phyloP scores from a whole-genome alignment of 805 yeast species.

The Candida boidinii region DNA sequence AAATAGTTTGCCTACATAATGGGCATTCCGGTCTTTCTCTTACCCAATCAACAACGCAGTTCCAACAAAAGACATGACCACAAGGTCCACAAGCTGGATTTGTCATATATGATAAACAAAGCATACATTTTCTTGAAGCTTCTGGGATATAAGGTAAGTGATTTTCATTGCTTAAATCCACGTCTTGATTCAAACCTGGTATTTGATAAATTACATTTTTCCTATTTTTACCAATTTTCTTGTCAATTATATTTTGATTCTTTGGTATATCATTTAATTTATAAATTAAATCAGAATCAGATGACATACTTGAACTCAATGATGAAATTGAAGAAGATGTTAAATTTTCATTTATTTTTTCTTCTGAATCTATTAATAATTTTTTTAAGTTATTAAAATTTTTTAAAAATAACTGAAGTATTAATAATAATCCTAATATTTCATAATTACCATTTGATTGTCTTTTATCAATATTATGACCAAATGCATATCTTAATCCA shows the following conservation, averaged over 20 bases:
- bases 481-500: conserved; percentile 74
- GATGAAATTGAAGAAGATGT: background rate
- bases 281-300: conserved; percentile 2
- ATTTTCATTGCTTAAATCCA: conserved; percentile 49
- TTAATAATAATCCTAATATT: conserved; percentile 55
- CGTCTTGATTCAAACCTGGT: conserved; percentile 12
- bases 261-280: conserved; percentile 1
- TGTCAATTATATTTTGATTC: background rate
- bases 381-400: conserved; percentile 23
- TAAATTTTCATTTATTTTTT: too few relatives aligned
- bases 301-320: conserved; percentile 6
- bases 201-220: background rate
- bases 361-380: conserved; percentile 5
- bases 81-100: conserved; percentile 84
- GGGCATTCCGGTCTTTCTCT: conserved; percentile 88
- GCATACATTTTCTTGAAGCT: conserved; percentile 67
- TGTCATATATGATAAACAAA: conserved; percentile 72
- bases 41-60: conserved; percentile 83
- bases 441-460: conserved; percentile 58
- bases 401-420: conserved; percentile 44
- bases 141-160: conserved; percentile 63
- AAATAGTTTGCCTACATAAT: conserved; percentile 66
- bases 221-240: background rate
- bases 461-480: conserved; percentile 44
- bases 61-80: conserved; percentile 94